Evolutionary conservation across 1,139 yeast species (phyloP).

Genomic region (Zygoascus sp.): DNA sequence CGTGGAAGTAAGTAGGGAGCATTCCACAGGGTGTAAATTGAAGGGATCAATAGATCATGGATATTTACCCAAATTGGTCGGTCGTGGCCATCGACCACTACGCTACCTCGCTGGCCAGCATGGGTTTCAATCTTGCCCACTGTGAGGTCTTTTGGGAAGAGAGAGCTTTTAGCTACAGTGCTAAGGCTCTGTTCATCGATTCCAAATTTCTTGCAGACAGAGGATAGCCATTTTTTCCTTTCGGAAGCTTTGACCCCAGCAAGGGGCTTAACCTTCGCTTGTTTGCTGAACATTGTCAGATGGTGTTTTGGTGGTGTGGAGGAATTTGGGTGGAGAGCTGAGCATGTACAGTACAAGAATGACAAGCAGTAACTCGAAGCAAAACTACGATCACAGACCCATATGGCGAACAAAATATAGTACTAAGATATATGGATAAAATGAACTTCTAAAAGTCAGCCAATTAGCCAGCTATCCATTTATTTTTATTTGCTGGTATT

Average conservation of each 20-base stretch:
- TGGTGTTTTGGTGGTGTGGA: neutral
- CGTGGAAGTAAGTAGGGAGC: slow-evolving; percentile 62
- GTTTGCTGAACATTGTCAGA: slow-evolving; percentile 55
- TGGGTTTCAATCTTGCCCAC: slow-evolving; percentile 60
- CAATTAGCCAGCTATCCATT: no score
- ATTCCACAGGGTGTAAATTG: slow-evolving; percentile 69
- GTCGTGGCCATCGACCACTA: slow-evolving; percentile 60
- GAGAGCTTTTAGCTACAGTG: slow-evolving; percentile 43
- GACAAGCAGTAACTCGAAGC: no score
- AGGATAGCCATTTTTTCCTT: slow-evolving; percentile 53
- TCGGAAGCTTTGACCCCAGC: slow-evolving; percentile 82
- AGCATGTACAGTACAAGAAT: no score
- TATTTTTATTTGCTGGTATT: no score
- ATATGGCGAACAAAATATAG: no score
- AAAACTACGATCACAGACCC: no score
- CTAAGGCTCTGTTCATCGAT: slow-evolving; percentile 45
- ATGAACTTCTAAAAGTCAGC: no score
- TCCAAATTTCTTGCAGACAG: slow-evolving; percentile 44
- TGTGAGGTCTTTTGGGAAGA: slow-evolving; percentile 61
- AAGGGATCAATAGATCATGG: slow-evolving; percentile 54
- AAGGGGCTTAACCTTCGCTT: slow-evolving; percentile 63
- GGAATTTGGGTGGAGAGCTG: neutral
- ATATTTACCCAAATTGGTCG: slow-evolving; percentile 71
- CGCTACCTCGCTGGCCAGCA: slow-evolving; percentile 53
- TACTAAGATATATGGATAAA: no score